Evolutionary conservation across 1,139 yeast genomes (phyloP).

Genomic region (Suhomyces bolitotheri): DNA sequence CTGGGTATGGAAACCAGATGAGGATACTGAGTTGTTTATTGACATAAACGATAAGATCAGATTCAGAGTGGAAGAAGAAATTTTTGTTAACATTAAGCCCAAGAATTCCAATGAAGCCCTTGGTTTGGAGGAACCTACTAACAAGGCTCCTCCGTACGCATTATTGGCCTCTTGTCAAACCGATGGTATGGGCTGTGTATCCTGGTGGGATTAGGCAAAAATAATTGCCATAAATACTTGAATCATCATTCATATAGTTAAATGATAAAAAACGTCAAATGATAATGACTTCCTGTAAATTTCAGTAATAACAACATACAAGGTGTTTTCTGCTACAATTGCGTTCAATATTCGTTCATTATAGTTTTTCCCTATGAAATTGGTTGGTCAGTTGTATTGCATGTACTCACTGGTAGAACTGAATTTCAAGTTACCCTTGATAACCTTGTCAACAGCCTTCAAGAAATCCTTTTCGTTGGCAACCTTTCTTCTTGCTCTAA

Average conservation of each 20-base stretch:
- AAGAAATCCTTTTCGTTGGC: conserved; percentile 97
- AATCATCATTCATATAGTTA: too few species aligned
- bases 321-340: too few species aligned
- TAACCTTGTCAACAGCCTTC: conserved; percentile 96
- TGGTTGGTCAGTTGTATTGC: conserved; percentile 90
- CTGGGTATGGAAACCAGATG: conserved; percentile 89
- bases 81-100: conserved; percentile 81
- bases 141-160: conserved; percentile 71
- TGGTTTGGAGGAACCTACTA: conserved; percentile 23
- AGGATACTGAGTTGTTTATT: conserved; percentile 70
- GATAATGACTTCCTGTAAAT: too few species aligned
- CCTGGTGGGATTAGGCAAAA: conserved; percentile 69
- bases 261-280: too few species aligned
- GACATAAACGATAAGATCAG: conserved; percentile 90
- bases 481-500: conserved; percentile 95
- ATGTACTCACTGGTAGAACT: conserved; percentile 95
- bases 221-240: neutral
- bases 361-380: too few species aligned
- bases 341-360: too few species aligned
- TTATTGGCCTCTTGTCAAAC: conserved; percentile 89
- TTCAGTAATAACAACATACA: too few species aligned
- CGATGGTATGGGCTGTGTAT: conserved; percentile 93
- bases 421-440: conserved; percentile 97
- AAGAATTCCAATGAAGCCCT: conserved; percentile 58
- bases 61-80: conserved; percentile 86